Evolutionary conservation across 75 land plant genomes (phyloP).

Genomic region (Cupressus sempervirens): DNA sequence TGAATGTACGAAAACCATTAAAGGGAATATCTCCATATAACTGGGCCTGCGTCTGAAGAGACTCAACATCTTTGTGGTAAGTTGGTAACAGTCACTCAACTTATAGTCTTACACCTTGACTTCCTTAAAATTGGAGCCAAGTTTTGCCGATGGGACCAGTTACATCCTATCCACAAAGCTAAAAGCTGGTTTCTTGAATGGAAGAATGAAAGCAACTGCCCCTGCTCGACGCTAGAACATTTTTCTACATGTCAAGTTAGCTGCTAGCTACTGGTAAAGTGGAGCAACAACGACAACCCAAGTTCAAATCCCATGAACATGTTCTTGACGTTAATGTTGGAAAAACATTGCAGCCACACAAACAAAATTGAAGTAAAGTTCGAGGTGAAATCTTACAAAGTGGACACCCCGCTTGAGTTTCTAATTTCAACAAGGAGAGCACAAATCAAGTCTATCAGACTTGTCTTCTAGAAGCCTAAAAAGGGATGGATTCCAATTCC

Average conservation of each 20-base stretch:
- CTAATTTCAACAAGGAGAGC: neutral
- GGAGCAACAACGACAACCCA: neutral
- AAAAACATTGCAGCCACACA: too few relatives aligned
- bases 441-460: too few relatives aligned
- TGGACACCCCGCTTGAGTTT: neutral
- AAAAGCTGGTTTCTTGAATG: neutral
- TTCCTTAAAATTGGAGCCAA: neutral
- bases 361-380: neutral
- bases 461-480: too few relatives aligned
- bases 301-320: neutral
- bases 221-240: neutral
- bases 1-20: neutral
- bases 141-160: neutral
- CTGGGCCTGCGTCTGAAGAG: neutral
- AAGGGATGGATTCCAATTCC: too few relatives aligned
- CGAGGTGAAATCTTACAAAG: neutral
- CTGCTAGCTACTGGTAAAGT: neutral
- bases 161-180: neutral
- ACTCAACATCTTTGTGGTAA: conserved; percentile 3
- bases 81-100: neutral
- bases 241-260: neutral
- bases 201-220: neutral
- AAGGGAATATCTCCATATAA: too few relatives aligned
- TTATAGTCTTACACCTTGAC: neutral
- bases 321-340: neutral